These are phyloP conservation scores for Daldinia eschscholtzii DNA, from an alignment of 2,329 filamentous ascomycete species.

Conservation along the genomic window DNA sequence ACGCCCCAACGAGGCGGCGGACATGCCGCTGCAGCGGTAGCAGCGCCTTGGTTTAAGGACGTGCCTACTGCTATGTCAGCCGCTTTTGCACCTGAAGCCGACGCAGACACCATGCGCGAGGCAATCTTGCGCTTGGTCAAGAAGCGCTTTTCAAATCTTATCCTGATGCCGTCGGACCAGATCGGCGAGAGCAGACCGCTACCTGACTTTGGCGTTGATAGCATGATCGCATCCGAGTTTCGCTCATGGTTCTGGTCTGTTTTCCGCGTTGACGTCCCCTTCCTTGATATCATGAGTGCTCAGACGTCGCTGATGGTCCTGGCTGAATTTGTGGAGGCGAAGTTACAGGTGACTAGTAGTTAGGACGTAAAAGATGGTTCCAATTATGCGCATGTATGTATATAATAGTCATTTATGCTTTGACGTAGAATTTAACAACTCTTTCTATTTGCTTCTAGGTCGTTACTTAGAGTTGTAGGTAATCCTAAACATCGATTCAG, in stretches of 20 bases:
- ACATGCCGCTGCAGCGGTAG: background rate
- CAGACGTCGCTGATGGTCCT: background rate
- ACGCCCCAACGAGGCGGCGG: background rate
- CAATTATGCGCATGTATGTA: background rate
- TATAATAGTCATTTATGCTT: too few species aligned
- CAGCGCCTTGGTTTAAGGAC: background rate
- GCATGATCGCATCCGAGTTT: background rate
- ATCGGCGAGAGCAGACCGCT: background rate
- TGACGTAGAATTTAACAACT: too few species aligned
- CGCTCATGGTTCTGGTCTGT: background rate
- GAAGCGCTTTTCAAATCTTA: background rate
- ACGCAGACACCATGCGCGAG: background rate
- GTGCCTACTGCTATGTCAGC: background rate
- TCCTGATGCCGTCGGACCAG: background rate
- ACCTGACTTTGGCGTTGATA: background rate
- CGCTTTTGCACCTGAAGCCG: background rate
- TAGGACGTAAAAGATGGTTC: background rate
- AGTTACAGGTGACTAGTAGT: background rate
- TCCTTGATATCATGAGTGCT: background rate
- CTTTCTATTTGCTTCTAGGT: too few species aligned
- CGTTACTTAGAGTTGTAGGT: too few species aligned
- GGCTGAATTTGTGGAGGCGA: background rate
- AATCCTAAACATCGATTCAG: too few species aligned
- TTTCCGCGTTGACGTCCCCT: background rate
- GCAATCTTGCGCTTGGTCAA: background rate